Evolutionary conservation across 345 rosid species (phyloP).

Genomic region (Anacardium occidentale): DNA sequence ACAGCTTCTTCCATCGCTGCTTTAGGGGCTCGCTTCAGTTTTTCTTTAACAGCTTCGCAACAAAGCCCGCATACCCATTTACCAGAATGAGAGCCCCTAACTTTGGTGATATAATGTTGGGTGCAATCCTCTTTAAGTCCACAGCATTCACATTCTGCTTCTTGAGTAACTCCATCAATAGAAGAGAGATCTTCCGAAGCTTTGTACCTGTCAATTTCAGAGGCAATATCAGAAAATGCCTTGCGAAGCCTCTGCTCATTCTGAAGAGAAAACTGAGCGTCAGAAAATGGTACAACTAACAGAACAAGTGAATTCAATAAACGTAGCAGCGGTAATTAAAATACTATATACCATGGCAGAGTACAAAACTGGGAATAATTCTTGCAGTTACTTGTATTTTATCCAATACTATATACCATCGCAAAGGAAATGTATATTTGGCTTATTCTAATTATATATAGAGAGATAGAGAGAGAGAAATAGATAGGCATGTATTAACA

Average conservation of each 20-base stretch:
- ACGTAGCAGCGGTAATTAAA: too few species aligned
- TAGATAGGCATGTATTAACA: not conserved
- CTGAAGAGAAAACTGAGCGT: not conserved
- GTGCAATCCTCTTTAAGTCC: conserved; percentile 56
- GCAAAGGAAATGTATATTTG: not conserved
- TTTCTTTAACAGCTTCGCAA: conserved; percentile 48
- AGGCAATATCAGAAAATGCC: conserved; percentile 35
- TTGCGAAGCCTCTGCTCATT: conserved; percentile 31
- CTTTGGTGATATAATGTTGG: conserved; percentile 29
- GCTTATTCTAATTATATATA: too few species aligned
- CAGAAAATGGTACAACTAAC: not conserved
- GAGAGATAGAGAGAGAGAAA: too few species aligned
- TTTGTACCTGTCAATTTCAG: conserved; percentile 22
- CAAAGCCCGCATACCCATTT: conserved; percentile 61
- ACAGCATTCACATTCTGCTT: conserved; percentile 48
- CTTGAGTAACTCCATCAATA: conserved; percentile 30
- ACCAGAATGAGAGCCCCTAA: conserved; percentile 30
- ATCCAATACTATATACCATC: not conserved
- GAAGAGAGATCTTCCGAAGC: not conserved
- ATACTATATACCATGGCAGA: conserved; percentile 1
- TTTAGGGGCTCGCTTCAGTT: conserved; percentile 14
- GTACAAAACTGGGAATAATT: not conserved
- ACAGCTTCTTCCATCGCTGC: conserved; percentile 37
- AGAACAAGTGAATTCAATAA: not conserved
- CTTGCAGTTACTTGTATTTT: not conserved